Percentiles rank a stretch among this genome's conserved stretches.
These are phyloP conservation scores for Xanthoconium purpureum DNA, from an alignment of 768 basidiomycete genomes.

Conservation along the genomic window DNA sequence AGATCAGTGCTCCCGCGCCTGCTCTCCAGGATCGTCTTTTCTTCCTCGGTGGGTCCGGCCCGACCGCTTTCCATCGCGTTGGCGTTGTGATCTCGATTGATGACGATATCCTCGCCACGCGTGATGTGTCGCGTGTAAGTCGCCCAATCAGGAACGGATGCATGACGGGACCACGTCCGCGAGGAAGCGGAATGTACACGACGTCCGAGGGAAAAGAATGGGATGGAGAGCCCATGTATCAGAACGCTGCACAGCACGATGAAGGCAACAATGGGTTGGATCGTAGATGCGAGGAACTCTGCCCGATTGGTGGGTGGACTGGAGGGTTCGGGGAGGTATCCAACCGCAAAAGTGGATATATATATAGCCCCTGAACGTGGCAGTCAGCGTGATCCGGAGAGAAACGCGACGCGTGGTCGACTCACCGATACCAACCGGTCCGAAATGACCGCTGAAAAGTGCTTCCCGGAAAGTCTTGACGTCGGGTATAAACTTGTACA, in stretches of 20 bases:
- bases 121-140: conserved; percentile 68
- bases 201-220: conserved; percentile 87
- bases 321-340: conserved; percentile 48
- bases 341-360: conserved; percentile 79
- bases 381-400: background rate
- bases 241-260: conserved; percentile 91
- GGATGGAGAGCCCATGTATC: conserved; percentile 88
- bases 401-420: background rate
- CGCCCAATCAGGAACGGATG: conserved; percentile 77
- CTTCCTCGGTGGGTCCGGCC: conserved; percentile 27
- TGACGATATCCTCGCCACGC: conserved; percentile 73
- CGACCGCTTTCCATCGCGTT: conserved; percentile 51
- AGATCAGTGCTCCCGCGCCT: conserved; percentile 16
- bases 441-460: conserved; percentile 93
- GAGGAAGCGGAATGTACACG: conserved; percentile 80
- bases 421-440: conserved; percentile 76
- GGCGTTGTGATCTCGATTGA: conserved; percentile 69
- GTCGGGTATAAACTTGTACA: conserved; percentile 94
- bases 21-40: conserved; percentile 28
- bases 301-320: conserved; percentile 53
- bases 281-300: conserved; percentile 64
- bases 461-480: conserved; percentile 94
- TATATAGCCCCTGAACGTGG: conserved; percentile 72
- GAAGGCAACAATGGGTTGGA: conserved; percentile 93
- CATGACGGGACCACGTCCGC: conserved; percentile 85